These are phyloP conservation scores for Nannizziopsis barbatae DNA, from an alignment of 2,329 filamentous ascomycete species.

Conservation along the genomic window DNA sequence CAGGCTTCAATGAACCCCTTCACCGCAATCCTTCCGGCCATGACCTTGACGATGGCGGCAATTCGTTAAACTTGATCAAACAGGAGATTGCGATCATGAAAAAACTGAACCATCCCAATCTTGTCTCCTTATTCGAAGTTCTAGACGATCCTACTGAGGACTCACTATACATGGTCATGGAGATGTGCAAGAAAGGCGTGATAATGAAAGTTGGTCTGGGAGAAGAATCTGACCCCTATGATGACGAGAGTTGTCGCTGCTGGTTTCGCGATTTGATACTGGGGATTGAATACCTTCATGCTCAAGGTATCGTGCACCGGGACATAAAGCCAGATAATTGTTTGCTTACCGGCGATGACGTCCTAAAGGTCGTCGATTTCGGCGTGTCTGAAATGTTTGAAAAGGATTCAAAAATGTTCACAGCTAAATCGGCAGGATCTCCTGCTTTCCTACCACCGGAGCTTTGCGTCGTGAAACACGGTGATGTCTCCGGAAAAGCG, in stretches of 20 bases:
- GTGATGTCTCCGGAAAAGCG: conserved; percentile 74
- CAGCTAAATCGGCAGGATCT: conserved; percentile 83
- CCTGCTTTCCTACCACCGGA: conserved; percentile 92
- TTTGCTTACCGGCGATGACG: conserved; percentile 74
- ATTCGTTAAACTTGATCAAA: conserved; percentile 74
- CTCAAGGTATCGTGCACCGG: conserved; percentile 85
- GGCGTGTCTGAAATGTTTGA: conserved; percentile 99
- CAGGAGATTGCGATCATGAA: conserved; percentile 99
- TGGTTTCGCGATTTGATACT: conserved; percentile 94
- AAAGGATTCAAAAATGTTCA: conserved; percentile 76
- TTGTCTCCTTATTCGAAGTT: conserved; percentile 89
- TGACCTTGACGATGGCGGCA: conserved; percentile 47
- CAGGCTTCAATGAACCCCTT: conserved; percentile 52
- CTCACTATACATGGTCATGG: conserved; percentile 94
- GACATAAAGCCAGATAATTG: conserved; percentile 98
- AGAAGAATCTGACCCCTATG: conserved; percentile 69
- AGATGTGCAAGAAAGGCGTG: conserved; percentile 97
- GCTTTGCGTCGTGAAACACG: conserved; percentile 75
- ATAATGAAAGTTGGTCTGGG: conserved; percentile 93
- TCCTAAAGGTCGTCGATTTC: conserved; percentile 97
- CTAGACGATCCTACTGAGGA: conserved; percentile 92
- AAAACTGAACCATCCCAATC: conserved; percentile 85
- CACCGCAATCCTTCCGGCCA: conserved; percentile 48
- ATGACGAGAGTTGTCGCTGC: conserved; percentile 66
- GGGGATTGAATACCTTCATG: conserved; percentile 90